Evolutionary conservation across 1,139 yeast genomes (phyloP).

Genomic region (Blastobotrys arbuscula): DNA sequence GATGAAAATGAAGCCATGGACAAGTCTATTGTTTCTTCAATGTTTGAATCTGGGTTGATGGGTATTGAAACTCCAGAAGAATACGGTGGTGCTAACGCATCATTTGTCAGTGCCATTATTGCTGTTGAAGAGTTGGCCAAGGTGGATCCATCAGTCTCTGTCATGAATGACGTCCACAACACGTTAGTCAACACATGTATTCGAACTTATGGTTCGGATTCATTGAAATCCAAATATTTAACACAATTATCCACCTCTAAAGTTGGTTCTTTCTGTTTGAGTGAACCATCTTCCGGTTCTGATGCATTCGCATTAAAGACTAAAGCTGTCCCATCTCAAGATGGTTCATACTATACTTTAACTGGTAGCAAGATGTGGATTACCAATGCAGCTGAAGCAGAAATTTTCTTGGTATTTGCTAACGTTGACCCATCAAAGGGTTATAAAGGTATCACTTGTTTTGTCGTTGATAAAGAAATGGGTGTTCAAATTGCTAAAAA

Average conservation of each 20-base stretch:
- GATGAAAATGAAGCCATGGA: slow-evolving; percentile 42
- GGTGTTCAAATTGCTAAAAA: slow-evolving; percentile 42
- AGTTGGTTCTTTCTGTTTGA: slow-evolving; percentile 40
- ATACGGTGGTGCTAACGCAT: slow-evolving; percentile 43
- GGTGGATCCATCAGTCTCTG: slow-evolving; percentile 41
- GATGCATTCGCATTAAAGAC: slow-evolving; percentile 43
- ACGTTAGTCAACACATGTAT: slow-evolving; percentile 41
- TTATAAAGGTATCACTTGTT: slow-evolving; percentile 43
- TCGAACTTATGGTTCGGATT: slow-evolving; percentile 37
- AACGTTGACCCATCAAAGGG: slow-evolving; percentile 40
- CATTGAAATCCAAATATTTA: slow-evolving; percentile 36
- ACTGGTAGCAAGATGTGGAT: slow-evolving; percentile 44
- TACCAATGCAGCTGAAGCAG: slow-evolving; percentile 44
- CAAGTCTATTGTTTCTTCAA: slow-evolving; percentile 31
- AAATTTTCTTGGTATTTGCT: slow-evolving; percentile 39
- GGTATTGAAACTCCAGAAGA: slow-evolving; percentile 43
- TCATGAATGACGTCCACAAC: slow-evolving; percentile 42
- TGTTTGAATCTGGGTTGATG: slow-evolving; percentile 42
- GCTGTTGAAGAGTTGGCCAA: slow-evolving; percentile 43
- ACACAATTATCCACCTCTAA: slow-evolving; percentile 36
- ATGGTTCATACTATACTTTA: slow-evolving; percentile 35
- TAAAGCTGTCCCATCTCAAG: slow-evolving; percentile 34
- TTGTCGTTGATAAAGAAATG: slow-evolving; percentile 38
- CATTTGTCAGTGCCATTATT: slow-evolving; percentile 41
- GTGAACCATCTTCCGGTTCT: slow-evolving; percentile 41